Evolutionary conservation across 2,329 filamentous ascomycete species (phyloP), one percentile per base, ranked within the genome.

Genomic region (Cladorrhinum sp.): DNA sequence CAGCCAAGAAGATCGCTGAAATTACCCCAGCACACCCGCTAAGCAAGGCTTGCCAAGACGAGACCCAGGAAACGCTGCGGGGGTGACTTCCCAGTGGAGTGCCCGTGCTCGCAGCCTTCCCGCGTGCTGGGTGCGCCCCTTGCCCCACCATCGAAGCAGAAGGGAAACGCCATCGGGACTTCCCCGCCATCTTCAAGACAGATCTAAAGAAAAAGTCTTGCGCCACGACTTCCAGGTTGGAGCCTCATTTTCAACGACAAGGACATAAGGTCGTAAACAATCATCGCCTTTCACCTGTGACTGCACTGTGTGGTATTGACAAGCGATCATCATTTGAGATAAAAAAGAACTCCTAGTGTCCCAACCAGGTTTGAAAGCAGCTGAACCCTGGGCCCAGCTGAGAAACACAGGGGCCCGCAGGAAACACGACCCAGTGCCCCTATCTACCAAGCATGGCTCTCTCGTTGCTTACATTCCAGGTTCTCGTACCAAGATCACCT

Each of bases 1-100:
- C 53, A 55, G 53, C 53, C 53, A 45, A 56, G 25, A 22, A 22
- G 22, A 50, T 50, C 22, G 22, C n/a, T 45, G n/a, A 41, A n/a
- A 41, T 41, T 13, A 41, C 16, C 36, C 36, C 36, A n/a, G 36
- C 36, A 41, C 36, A 13, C 10, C 36, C 36, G 36, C 36, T 13
- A 41, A 41, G 36, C 36, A 41, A 41, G 41, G 16, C 41, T 22
- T 45, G n/a, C 41, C 16, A 16, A 45, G 32, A 16, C 32, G 32
- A 36, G 32, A 3, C 32, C 9, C 3, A 18, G 41, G 41, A 45
- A 22, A 45, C 41, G 41, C 41, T 27, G 53, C 9, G 10, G 51
- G 38, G 38, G 38, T 16, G 38, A 20, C 13, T 22, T 20, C 22
- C 45, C 45, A 50, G 24, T n/a, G 32, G 41, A 32, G 24, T 23